A percentile compares a stretch with the other conserved stretches of the same genome.
Conservation (phyloP, 768 basidiomycete species). For the Russula olivacea region DNA sequence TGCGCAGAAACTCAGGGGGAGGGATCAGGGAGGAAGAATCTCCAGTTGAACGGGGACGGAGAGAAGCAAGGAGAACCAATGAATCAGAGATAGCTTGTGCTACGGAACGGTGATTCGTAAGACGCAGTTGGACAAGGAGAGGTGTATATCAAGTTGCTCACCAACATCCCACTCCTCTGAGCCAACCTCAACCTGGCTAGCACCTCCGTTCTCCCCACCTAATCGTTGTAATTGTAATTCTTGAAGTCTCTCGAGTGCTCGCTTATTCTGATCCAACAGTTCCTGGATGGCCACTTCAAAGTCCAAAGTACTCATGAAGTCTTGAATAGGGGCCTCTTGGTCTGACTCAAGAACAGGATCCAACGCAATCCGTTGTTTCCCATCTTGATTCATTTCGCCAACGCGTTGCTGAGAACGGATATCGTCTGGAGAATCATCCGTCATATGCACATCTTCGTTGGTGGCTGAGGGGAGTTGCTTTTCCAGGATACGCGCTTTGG, state of each 20-base stretch:
- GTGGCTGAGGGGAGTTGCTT: background rate
- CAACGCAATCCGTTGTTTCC: conserved; percentile 38
- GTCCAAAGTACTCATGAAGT: conserved; percentile 53
- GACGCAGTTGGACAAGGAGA: background rate
- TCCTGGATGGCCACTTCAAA: conserved; percentile 66
- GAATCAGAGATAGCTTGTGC: conserved; percentile 72
- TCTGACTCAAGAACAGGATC: conserved; percentile 52
- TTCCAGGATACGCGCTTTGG: conserved; percentile 17
- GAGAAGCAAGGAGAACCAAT: conserved; percentile 56
- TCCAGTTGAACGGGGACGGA: conserved; percentile 57
- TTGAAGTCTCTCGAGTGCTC: conserved; percentile 57
- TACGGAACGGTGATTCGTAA: conserved; percentile 29
- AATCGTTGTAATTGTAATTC: conserved; percentile 59
- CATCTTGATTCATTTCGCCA: conserved; percentile 21
- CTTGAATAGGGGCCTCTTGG: conserved; percentile 52
- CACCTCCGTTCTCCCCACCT: conserved; percentile 40
- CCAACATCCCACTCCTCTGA: conserved; percentile 84
- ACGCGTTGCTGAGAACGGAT: conserved; percentile 18
- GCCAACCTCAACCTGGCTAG: conserved; percentile 48
- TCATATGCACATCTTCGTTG: conserved; percentile 1
- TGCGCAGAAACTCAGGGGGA: conserved; percentile 56
- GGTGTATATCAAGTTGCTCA: conserved; percentile 33
- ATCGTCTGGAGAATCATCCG: conserved; percentile 16
- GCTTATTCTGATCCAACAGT: conserved; percentile 58
- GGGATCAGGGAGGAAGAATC: conserved; percentile 51